A percentile compares a stretch with the other conserved stretches of the same genome.
phyloP scores from a whole-genome alignment of 441 rosid genomes.

The Melastoma candidum region DNA sequence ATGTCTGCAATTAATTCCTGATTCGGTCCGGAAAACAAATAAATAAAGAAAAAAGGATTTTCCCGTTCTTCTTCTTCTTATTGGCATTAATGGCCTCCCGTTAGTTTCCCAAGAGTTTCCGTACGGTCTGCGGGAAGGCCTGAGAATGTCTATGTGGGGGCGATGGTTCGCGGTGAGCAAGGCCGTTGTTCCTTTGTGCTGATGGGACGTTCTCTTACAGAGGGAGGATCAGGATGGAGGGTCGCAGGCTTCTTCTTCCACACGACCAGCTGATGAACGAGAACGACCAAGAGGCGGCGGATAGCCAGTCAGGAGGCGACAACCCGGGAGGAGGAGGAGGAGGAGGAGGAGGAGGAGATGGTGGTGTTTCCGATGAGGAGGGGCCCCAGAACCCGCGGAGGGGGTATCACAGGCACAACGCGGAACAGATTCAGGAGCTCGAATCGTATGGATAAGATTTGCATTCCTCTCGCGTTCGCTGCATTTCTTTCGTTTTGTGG shows the following conservation, averaged over 20 bases:
- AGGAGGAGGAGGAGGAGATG: too few relatives aligned
- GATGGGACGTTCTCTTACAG: too few relatives aligned
- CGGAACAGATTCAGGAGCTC: conserved; percentile 91
- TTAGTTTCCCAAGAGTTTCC: too few relatives aligned
- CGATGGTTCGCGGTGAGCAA: too few relatives aligned
- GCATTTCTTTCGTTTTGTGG: background rate
- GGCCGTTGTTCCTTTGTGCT: too few relatives aligned
- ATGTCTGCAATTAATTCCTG: too few relatives aligned
- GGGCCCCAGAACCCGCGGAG: conserved; percentile 19
- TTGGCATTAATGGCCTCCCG: too few relatives aligned
- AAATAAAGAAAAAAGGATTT: too few relatives aligned
- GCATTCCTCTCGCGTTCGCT: background rate
- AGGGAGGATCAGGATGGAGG: conserved; percentile 38
- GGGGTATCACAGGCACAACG: conserved; percentile 51
- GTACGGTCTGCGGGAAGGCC: too few relatives aligned
- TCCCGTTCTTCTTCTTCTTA: too few relatives aligned
- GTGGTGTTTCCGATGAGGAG: conserved; percentile 49
- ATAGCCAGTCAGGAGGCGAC: conserved; percentile 92
- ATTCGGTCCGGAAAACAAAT: too few relatives aligned
- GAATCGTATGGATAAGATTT: conserved; percentile 45
- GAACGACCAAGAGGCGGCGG: conserved; percentile 33
- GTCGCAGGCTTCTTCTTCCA: conserved; percentile 16
- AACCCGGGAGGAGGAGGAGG: conserved; percentile 37
- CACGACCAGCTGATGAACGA: conserved; percentile 16
- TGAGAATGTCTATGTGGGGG: too few relatives aligned